Evolutionary conservation across 139 green algal genomes (phyloP), one percentile per base, ranked within the genome.

Genomic region (Chlamydomonas sp.): DNA sequence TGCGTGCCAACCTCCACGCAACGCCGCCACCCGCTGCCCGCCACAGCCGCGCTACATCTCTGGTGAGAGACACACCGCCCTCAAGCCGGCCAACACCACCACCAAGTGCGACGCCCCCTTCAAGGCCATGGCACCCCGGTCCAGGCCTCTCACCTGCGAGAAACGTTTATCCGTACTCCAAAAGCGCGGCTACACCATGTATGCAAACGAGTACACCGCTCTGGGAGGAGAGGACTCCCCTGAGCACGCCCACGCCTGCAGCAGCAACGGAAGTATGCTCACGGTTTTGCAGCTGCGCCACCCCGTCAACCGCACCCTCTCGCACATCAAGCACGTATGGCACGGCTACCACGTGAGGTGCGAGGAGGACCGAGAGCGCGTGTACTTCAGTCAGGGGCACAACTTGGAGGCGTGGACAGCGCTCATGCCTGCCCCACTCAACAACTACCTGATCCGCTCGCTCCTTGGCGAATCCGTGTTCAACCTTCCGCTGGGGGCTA

Each of bases 191-290:
- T 86, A 57, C 61, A 79, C 57, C 71, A 71, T 90, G 16, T 90
- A 90, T 63, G 72, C 68, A 20, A 83, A 86, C 62, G 86, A 90
- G 86, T 90, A 86, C 86, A 90, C 86, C 5, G 67, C 72, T 0
- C 6, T 86, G 79, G 86, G 58, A 4, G 86, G 86, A 0, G 0
- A 9, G 2, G n/a, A 5, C 16, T 18, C 82, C 79, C 59, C 69
- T 8, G 3, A 4, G 2, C 20, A 20, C 17, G 77, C 82, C 5
- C 78, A 89, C 64, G 20, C 77, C 78, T 89, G 85, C 71, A n/a
- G 20, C 20, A 77, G 80, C 69, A 49, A 49, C 31, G 31, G 31
- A 49, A 49, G 31, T 49, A 79, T 85, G 77, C 63, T 89, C 18
- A 85, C 85, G 3, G 77, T 85, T 69, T 69, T 89, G 61, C 75